Base-by-base conservation (phyloP, 139 green algal species). In the Asterochloris sp. region DNA sequence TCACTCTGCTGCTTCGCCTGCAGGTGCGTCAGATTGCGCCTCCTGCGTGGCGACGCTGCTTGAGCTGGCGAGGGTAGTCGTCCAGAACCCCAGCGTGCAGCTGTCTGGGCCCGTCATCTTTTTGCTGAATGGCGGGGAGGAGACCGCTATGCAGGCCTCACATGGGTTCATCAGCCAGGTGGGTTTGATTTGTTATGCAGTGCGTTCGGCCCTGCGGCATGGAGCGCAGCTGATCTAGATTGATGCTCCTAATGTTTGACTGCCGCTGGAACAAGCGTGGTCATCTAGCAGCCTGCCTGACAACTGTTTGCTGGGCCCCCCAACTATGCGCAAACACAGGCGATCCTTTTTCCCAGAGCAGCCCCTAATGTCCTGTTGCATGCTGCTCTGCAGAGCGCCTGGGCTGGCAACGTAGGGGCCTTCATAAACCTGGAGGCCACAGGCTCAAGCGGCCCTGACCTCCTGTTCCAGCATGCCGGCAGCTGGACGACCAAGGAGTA, bases 381-480 rank as follows among this genome's bases (percentile, higher is more conserved):
- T 10, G 38, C 38, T 54, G 2, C 38, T 54, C 38, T 54, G 38
- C 38, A 54, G 38, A 66, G 61, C 82, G 62, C 61, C 26, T 88
- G 74, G 82, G 78, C 83, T 29, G 13, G 24, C 64, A 17, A 78
- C 13, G 69, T 94, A 13, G 90, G 91, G 17, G 91, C 90, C 16
- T 95, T 95, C 83, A 89, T 95, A 27, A 95, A 95, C 75, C 83
- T 95, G 28, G 92, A 95, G 83, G 86, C 88, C 73, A 95, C 91
- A n/a, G 92, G 92, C 0, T 81, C 79, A 17, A 88, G 89, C 28
- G 92, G 92, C 6, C 87, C 92, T 27, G 91, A 92, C 74, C 88
- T 94, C 27, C 60, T 95, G 29, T 96, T 95, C 83, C 92, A 96
- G 84, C 87, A 92, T 80, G 91, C 91, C 0, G 90, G 86, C 9